Percentiles rank a stretch among this genome's conserved stretches.
Conservation (phyloP, 495 filamentous ascomycete species). For the Coniosporium apollinis region DNA sequence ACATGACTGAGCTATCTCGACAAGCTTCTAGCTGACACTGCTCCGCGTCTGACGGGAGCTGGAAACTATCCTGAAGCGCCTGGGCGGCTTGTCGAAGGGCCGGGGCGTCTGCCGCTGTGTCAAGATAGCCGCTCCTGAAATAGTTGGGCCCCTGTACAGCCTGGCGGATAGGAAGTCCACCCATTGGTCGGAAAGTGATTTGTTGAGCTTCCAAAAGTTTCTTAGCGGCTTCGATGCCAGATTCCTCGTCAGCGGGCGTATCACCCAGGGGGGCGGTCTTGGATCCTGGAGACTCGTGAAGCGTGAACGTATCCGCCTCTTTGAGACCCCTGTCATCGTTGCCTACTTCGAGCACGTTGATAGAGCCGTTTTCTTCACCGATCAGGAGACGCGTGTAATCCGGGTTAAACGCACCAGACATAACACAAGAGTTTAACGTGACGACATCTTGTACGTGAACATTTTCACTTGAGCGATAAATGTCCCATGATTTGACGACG, state of each 20-base stretch:
- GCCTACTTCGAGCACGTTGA: conserved; percentile 42
- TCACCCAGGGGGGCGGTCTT: background rate
- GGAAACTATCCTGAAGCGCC: background rate
- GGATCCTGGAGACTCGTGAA: conserved; percentile 5
- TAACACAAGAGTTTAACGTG: conserved; percentile 34
- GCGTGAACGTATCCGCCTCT: conserved; percentile 10
- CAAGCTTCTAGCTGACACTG: background rate
- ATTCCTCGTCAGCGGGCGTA: background rate
- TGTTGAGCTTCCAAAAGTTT: conserved; percentile 10
- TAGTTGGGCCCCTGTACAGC: conserved; percentile 22
- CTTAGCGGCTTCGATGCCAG: conserved; percentile 8
- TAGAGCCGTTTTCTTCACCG: conserved; percentile 56
- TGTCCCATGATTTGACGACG: conserved; percentile 71
- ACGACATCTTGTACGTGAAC: conserved; percentile 45
- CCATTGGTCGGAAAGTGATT: conserved; percentile 15
- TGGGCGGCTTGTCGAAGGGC: background rate
- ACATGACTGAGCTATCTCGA: conserved; percentile 9
- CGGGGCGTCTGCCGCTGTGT: background rate
- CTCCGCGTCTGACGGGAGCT: background rate
- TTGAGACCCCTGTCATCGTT: conserved; percentile 6
- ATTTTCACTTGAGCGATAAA: conserved; percentile 40
- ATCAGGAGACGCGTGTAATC: conserved; percentile 56
- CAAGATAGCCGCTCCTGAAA: background rate
- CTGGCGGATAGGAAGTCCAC: conserved; percentile 20
- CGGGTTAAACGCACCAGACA: conserved; percentile 52